A percentile compares a stretch with the other conserved stretches of the same genome.
phyloP scores from a whole-genome alignment of 2,329 filamentous ascomycete genomes.

The Thielaviopsis ethacetica region DNA sequence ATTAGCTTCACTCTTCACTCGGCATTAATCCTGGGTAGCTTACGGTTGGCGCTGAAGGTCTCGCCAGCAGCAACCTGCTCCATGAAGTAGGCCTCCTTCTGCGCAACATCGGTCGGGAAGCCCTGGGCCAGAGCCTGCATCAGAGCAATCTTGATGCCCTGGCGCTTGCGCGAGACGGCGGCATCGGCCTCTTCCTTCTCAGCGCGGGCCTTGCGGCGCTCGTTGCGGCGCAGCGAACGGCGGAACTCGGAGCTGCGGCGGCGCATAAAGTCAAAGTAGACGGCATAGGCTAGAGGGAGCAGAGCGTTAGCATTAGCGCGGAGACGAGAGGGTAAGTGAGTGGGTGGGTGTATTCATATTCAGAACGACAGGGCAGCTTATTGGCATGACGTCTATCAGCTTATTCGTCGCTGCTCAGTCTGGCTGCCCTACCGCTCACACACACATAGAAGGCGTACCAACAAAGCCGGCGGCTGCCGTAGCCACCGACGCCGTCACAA shows the following conservation, averaged over 20 bases:
- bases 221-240: conserved; percentile 54
- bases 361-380: too few relatives aligned
- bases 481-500: conserved; percentile 45
- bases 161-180: conserved; percentile 48
- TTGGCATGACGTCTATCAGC: too few relatives aligned
- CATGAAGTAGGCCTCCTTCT: conserved; percentile 95
- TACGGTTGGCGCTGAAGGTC: conserved; percentile 66
- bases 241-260: conserved; percentile 49
- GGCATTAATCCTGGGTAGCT: conserved; percentile 18
- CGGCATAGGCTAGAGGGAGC: conserved; percentile 36
- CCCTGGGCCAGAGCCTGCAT: conserved; percentile 77
- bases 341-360: too few relatives aligned
- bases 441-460: conserved; percentile 28
- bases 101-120: conserved; percentile 78
- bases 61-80: conserved; percentile 85
- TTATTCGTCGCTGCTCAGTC: too few relatives aligned
- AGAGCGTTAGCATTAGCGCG: background rate
- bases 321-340: conserved; percentile 3
- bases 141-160: conserved; percentile 58
- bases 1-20: background rate
- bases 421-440: too few relatives aligned
- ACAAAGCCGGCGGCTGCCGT: conserved; percentile 42
- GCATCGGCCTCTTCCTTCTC: conserved; percentile 58
- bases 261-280: conserved; percentile 54
- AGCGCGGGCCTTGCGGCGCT: conserved; percentile 52